These are phyloP conservation scores for Fusarium luffae DNA, from an alignment of 2,329 filamentous ascomycete genomes.

Conservation along the genomic window DNA sequence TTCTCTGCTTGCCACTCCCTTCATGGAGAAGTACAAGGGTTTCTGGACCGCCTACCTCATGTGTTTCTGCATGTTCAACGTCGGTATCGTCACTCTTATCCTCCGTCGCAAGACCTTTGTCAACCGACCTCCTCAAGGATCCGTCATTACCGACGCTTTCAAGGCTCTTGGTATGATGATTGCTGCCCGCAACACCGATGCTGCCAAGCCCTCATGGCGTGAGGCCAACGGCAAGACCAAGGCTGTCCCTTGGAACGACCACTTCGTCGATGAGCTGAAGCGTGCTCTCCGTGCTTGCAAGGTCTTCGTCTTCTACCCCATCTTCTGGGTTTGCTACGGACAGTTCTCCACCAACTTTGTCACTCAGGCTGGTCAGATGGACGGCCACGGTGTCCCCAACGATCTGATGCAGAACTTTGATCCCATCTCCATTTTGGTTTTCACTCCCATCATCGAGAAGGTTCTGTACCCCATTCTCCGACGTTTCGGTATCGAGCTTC, in stretches of 20 bases:
- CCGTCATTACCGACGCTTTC: slow-evolving; percentile 74
- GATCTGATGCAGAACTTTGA: slow-evolving; percentile 77
- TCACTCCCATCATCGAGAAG: slow-evolving; percentile 72
- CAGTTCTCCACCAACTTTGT: slow-evolving; percentile 76
- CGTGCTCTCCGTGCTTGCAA: slow-evolving; percentile 74
- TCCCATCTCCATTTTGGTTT: slow-evolving; percentile 72
- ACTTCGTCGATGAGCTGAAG: slow-evolving; percentile 78
- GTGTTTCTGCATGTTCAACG: slow-evolving; percentile 70
- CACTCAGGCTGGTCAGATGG: slow-evolving; percentile 68
- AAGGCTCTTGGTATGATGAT: slow-evolving; percentile 57
- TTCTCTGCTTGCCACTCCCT: slow-evolving; percentile 72
- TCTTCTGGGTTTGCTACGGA: slow-evolving; percentile 75
- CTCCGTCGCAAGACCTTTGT: slow-evolving; percentile 59
- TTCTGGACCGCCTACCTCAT: slow-evolving; percentile 74
- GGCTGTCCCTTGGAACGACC: slow-evolving; percentile 70
- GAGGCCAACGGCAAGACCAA: slow-evolving; percentile 59
- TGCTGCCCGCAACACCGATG: slow-evolving; percentile 60
- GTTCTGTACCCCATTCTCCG: slow-evolving; percentile 71
- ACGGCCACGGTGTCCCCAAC: slow-evolving; percentile 74
- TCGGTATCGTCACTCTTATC: slow-evolving; percentile 66
- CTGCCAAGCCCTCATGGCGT: slow-evolving; percentile 74
- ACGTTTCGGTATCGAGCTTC: slow-evolving; percentile 67
- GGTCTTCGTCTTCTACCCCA: slow-evolving; percentile 74
- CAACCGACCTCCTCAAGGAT: slow-evolving; percentile 68
- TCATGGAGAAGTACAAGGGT: slow-evolving; percentile 73